Base-by-base conservation (phyloP, 208 protist genomes). In the Trypanosoma vivax region DNA sequence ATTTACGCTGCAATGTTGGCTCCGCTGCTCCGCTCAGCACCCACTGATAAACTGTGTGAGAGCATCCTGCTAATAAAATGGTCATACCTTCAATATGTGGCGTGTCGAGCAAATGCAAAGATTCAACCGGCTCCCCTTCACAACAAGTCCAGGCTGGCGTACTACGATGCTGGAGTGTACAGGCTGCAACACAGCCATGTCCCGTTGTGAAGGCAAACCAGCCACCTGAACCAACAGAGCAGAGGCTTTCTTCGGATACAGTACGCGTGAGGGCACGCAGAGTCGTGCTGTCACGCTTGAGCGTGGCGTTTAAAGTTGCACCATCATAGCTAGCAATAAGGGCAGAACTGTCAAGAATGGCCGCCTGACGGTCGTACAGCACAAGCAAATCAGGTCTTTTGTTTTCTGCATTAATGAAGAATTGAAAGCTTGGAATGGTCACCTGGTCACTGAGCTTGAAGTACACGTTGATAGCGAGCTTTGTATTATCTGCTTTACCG, bases 191-290 rank as follows among this genome's bases (percentile, higher is more conserved):
- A 40, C 66, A 60, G 14, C 65, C 83, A 19, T 73, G 53, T 29
- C 79, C 76, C 45, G 70, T 70, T n/a, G 76, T 87, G 60, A 94
- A 94, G 68, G 87, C 80, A 60, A 94, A 84, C 80, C 79, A 90
- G 34, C 78, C 81, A 24, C 71, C 70, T 13, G 55, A 81, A 50
- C 74, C 77, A 24, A 78, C 77, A 10, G 68, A 51, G 60, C 80
- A 90, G 41, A 88, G 67, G 5, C 63, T 73, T 33, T 56, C 38
- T 10, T 54, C 46, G 7, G 65, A 63, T 16, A 73, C 62, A 27
- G 58, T 60, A 39, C 39, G 45, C 19, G 42, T 58, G 24, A 89
- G 65, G 28, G 52, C 42, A 5, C 85, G 81, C 57, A 90, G 61
- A 46, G 80, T 65, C 7, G 62, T 78, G 35, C 67, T 73, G 38